Percentiles rank a stretch among this genome's conserved stretches.
phyloP scores from a whole-genome alignment of 1,284 basidiomycete genomes.

The Veloboletus limbatus region DNA sequence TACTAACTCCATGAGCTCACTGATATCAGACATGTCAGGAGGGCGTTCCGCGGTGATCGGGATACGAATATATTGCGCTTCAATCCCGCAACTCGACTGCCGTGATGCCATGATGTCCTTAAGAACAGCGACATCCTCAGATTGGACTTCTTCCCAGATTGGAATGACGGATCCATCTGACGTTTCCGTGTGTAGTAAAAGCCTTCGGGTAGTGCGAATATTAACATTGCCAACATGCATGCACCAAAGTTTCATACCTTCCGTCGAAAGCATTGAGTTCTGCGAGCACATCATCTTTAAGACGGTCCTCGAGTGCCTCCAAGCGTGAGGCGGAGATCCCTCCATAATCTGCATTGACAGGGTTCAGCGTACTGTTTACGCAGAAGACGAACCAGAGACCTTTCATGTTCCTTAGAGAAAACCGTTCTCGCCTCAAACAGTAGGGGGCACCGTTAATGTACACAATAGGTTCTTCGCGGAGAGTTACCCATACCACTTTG shows the following conservation, averaged over 20 bases:
- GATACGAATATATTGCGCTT: constrained; percentile 80
- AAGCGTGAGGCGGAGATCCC: constrained; percentile 88
- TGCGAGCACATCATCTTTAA: constrained; percentile 85
- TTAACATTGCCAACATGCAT: not conserved
- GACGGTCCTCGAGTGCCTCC: constrained; percentile 88
- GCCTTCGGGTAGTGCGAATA: constrained; percentile 29
- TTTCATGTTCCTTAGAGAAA: constrained; percentile 85
- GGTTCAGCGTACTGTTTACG: constrained; percentile 5
- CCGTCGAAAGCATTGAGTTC: constrained; percentile 86
- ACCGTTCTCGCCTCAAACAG: constrained; percentile 75
- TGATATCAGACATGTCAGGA: constrained; percentile 68
- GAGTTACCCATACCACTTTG: constrained; percentile 86
- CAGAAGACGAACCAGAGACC: constrained; percentile 39
- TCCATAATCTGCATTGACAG: constrained; percentile 66
- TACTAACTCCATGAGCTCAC: constrained; percentile 80
- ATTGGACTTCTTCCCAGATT: constrained; percentile 89
- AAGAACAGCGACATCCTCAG: constrained; percentile 79
- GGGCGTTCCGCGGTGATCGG: constrained; percentile 86
- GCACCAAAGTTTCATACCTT: constrained; percentile 43
- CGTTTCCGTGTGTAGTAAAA: constrained; percentile 90
- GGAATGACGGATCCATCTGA: constrained; percentile 88
- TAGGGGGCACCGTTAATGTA: constrained; percentile 90
- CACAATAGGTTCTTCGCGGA: constrained; percentile 92
- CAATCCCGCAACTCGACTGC: constrained; percentile 44
- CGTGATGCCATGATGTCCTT: constrained; percentile 85